A percentile compares a stretch with the other conserved stretches of the same genome.
phyloP scores from a whole-genome alignment of 2,329 filamentous ascomycete species.

The Escovopsis sp. region DNA sequence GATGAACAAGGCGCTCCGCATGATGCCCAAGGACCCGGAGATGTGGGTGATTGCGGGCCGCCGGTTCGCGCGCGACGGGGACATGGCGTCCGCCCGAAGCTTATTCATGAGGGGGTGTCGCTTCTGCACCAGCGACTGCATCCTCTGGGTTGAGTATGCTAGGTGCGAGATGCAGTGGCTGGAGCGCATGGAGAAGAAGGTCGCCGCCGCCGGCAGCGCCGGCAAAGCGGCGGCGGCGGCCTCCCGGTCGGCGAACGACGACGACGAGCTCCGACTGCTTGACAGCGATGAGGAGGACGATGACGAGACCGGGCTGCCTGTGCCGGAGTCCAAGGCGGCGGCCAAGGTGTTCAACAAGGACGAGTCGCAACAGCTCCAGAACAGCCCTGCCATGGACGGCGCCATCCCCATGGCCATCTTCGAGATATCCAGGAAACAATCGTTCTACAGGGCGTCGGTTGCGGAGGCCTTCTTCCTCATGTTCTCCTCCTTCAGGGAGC shows the following conservation, averaged over 20 bases:
- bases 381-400: constrained; percentile 76
- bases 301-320: constrained; percentile 25
- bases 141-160: constrained; percentile 80
- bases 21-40: constrained; percentile 71
- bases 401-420: constrained; percentile 89
- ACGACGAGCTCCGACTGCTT: constrained; percentile 28
- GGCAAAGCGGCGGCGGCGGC: constrained; percentile 18
- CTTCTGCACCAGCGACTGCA: constrained; percentile 64
- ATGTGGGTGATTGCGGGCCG: constrained; percentile 80
- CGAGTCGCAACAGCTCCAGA: constrained; percentile 39
- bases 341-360: constrained; percentile 32
- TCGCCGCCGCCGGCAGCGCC: constrained; percentile 31
- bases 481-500: constrained; percentile 52
- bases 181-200: constrained; percentile 61
- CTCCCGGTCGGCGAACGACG: constrained; percentile 34
- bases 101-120: constrained; percentile 81
- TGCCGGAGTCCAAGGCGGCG: constrained; percentile 30
- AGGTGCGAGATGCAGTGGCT: constrained; percentile 89
- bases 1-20: constrained; percentile 56
- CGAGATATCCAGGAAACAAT: constrained; percentile 67
- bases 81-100: constrained; percentile 72
- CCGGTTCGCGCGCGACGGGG: constrained; percentile 62
- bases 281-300: constrained; percentile 32
- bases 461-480: constrained; percentile 70
- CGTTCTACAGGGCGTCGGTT: constrained; percentile 49